Evolutionary conservation across 2,329 filamentous ascomycete genomes (phyloP).

Genomic region (Dactylellina drechsleri): DNA sequence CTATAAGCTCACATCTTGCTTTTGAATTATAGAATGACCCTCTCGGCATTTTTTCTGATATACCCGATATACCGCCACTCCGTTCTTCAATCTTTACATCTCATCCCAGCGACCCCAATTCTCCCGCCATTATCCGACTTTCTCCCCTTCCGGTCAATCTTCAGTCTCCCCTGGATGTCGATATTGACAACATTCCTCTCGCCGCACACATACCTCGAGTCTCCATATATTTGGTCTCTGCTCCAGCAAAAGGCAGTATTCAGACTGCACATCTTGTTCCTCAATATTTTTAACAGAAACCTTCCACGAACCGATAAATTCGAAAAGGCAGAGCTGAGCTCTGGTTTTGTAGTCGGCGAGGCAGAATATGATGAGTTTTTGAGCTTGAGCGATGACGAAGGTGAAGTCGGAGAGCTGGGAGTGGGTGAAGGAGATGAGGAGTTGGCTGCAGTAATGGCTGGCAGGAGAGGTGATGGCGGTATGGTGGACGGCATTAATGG

Average conservation of each 20-base stretch:
- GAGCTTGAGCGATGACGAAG: conserved; percentile 35
- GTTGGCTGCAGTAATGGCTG: conserved; percentile 26
- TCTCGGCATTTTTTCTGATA: conserved; percentile 57
- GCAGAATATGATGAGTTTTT: conserved; percentile 52
- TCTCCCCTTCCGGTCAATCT: conserved; percentile 56
- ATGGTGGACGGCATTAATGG: conserved; percentile 20
- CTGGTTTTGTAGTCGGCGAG: conserved; percentile 46
- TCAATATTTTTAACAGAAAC: conserved; percentile 50
- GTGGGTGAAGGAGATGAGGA: conserved; percentile 43
- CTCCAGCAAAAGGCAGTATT: conserved; percentile 51
- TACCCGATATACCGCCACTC: conserved; percentile 59
- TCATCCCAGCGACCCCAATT: conserved; percentile 56
- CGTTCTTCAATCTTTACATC: conserved; percentile 57
- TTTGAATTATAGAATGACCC: conserved; percentile 54
- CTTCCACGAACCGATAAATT: conserved; percentile 51
- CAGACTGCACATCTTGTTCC: conserved; percentile 47
- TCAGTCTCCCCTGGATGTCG: conserved; percentile 47
- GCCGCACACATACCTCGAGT: conserved; percentile 51
- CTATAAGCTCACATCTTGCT: background rate
- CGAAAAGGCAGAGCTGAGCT: conserved; percentile 39
- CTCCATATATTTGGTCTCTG: conserved; percentile 51
- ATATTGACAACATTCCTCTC: conserved; percentile 52
- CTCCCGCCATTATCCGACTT: conserved; percentile 56
- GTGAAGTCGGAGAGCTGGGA: conserved; percentile 40
- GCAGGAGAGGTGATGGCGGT: background rate